Evolutionary conservation across 768 basidiomycete genomes (phyloP).

Genomic region (Galerina sulciceps): DNA sequence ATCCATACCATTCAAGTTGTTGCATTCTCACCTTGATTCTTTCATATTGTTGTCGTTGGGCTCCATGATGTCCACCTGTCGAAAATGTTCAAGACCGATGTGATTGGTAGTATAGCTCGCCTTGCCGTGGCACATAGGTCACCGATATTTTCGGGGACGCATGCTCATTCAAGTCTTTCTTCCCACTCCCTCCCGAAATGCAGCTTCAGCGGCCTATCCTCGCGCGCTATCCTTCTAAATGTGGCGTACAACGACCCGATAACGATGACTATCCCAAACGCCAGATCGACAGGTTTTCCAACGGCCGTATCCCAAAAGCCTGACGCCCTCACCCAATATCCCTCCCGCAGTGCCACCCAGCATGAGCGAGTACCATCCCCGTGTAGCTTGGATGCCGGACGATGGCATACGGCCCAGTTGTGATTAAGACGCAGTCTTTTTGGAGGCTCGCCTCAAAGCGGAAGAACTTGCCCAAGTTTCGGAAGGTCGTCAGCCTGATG

Average conservation of each 20-base stretch:
- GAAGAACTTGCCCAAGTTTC: slow-evolving; percentile 34
- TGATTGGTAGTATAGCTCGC: too few relatives aligned
- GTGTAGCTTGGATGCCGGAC: slow-evolving; percentile 47
- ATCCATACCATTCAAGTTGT: too few relatives aligned
- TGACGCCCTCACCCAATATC: slow-evolving; percentile 50
- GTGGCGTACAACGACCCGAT: slow-evolving; percentile 13
- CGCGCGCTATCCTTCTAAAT: slow-evolving; percentile 13
- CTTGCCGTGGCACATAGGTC: too few relatives aligned
- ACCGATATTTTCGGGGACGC: too few relatives aligned
- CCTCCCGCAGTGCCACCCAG: slow-evolving; percentile 22
- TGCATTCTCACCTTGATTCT: too few relatives aligned
- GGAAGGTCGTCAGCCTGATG: slow-evolving; percentile 10
- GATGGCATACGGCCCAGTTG: slow-evolving; percentile 24
- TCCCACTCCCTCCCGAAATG: slow-evolving; percentile 15
- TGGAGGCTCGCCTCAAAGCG: slow-evolving; percentile 49
- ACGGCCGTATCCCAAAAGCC: slow-evolving; percentile 34
- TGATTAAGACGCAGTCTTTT: slow-evolving; percentile 43
- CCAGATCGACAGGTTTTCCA: slow-evolving; percentile 23
- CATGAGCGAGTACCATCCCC: slow-evolving; percentile 40
- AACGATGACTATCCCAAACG: background rate
- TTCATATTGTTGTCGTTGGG: too few relatives aligned
- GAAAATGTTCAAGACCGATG: too few relatives aligned
- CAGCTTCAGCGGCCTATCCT: slow-evolving; percentile 12
- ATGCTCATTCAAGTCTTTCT: too few relatives aligned
- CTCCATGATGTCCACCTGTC: too few relatives aligned